Percentiles rank a stretch among this genome's conserved stretches.
Evolutionary conservation across 768 basidiomycete species (phyloP).

Genomic region (Hypholoma fasciculare): DNA sequence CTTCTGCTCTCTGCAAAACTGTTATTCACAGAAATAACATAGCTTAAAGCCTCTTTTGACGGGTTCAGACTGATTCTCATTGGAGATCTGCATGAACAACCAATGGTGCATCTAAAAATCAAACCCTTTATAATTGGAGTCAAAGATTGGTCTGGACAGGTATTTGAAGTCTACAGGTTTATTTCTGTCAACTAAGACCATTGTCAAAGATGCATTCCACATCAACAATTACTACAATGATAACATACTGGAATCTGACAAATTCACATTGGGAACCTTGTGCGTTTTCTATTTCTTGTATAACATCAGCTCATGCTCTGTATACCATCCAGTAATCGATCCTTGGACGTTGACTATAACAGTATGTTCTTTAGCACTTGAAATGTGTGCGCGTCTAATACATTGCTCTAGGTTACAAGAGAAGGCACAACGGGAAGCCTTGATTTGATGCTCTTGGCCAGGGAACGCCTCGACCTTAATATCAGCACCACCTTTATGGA

Average conservation of each 20-base stretch:
- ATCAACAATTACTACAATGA: slow-evolving; percentile 76
- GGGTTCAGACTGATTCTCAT: slow-evolving; percentile 94
- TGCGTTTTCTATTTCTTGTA: slow-evolving; percentile 31
- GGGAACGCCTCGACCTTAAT: slow-evolving; percentile 88
- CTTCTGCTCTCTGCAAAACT: not conserved
- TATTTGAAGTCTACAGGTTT: slow-evolving; percentile 25
- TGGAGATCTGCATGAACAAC: slow-evolving; percentile 93
- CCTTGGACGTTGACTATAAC: slow-evolving; percentile 88
- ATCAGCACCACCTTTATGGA: slow-evolving; percentile 90
- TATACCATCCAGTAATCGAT: slow-evolving; percentile 71
- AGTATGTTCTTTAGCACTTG: slow-evolving; percentile 37
- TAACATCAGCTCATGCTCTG: slow-evolving; percentile 1
- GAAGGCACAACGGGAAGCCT: slow-evolving; percentile 51
- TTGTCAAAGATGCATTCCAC: slow-evolving; percentile 73
- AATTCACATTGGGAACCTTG: slow-evolving; percentile 99
- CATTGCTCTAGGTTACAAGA: slow-evolving; percentile 46
- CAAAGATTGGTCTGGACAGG: slow-evolving; percentile 94
- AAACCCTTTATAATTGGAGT: slow-evolving; percentile 82
- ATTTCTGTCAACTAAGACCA: not conserved
- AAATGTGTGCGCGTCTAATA: not conserved
- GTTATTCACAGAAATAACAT: not conserved
- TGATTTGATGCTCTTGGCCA: slow-evolving; percentile 64
- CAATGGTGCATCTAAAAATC: slow-evolving; percentile 85
- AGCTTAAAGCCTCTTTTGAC: slow-evolving; percentile 87
- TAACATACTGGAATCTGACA: slow-evolving; percentile 95